Base-by-base conservation (phyloP, 2,329 filamentous ascomycete genomes). In the Lizonia empirigonia region DNA sequence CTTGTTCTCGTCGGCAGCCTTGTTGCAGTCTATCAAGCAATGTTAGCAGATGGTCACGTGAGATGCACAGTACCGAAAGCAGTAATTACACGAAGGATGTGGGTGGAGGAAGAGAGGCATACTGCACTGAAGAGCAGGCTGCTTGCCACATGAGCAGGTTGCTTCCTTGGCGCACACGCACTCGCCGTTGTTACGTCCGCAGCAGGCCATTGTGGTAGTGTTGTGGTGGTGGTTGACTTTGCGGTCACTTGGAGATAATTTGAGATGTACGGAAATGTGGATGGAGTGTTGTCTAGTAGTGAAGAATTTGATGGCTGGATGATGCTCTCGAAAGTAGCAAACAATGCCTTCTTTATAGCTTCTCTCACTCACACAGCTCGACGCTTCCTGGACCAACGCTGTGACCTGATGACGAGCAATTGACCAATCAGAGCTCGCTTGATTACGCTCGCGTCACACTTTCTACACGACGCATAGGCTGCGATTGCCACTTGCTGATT, bases 81-180 rank as follows among this genome's bases (percentile, higher is more conserved):
- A 47, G 38, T 48, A 53, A 53, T 53, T 53, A 53, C 50, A 49
- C 30, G 47, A 52, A 47, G 48, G 45, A 41, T 51, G 45, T 22
- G 40, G 33, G 27, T 35, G 48, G 30, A 49, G 42, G 50, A 50
- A 39, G 24, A 50, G 47, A 55, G 39, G 66, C 69, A 55, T 72
- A 72, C 70, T 88, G 84, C 93, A 97, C 73, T 92, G 82, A 39
- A 96, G 85, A 40, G 93, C 93, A 4, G 86, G 84, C 72, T 94
- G 83, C 80, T 96, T 86, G 70, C 93, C 93, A 74, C 93, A 97
- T 13, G 90, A 95, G 84, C 91, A 96, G 55, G 76, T 84, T 56
- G 83, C 82, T 63, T 85, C 81, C 45, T 78, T 75, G 30, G 81
- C 80, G 64, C 82, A 84, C 61, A 81, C 79, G 64, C 84, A 86